These are phyloP conservation scores for Paraleonurus japonicus DNA, from an alignment of 257 asterid species.

Conservation along the genomic window DNA sequence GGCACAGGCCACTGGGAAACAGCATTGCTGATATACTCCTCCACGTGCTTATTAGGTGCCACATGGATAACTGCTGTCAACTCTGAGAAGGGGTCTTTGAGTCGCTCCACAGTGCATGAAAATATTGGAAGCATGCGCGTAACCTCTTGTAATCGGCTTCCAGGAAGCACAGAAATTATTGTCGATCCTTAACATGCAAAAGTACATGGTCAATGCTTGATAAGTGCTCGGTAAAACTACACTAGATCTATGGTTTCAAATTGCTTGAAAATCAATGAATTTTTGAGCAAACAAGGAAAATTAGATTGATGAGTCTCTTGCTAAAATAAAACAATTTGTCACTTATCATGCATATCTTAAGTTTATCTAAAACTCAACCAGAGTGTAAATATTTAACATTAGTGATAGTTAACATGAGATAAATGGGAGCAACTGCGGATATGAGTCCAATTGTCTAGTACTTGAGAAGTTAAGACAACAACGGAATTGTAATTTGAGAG, in stretches of 20 bases:
- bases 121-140: conserved; percentile 81
- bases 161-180: conserved; percentile 79
- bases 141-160: conserved; percentile 96
- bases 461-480: conserved; percentile 6
- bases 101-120: conserved; percentile 51
- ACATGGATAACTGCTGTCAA: conserved; percentile 67
- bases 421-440: background rate
- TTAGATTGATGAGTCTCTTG: background rate
- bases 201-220: conserved; percentile 24
- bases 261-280: background rate
- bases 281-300: background rate
- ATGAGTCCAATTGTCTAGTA: background rate
- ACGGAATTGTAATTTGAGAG: conserved; percentile 13
- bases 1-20: conserved; percentile 63
- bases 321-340: background rate
- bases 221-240: background rate
- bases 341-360: background rate
- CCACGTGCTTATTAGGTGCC: conserved; percentile 80
- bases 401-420: background rate
- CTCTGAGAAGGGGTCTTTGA: conserved; percentile 45
- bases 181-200: conserved; percentile 58
- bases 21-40: conserved; percentile 49
- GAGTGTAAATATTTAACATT: background rate
- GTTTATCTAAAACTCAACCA: background rate
- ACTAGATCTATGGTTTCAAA: background rate